Base-by-base conservation (phyloP, 2,329 filamentous ascomycete genomes). In the Monosporascus sp. region DNA sequence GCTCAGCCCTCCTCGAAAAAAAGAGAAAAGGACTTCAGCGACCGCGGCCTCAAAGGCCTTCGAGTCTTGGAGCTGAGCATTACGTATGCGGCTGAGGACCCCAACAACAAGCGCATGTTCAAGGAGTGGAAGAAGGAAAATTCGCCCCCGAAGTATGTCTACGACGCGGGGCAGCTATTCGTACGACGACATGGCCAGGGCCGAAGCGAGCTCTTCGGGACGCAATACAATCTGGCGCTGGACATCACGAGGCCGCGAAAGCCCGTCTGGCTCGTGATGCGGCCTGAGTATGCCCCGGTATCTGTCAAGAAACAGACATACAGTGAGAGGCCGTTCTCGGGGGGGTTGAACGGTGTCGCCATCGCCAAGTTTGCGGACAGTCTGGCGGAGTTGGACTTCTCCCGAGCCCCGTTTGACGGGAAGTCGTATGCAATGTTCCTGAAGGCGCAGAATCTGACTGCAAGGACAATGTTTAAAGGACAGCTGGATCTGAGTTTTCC, bases 101-200 rank as follows among this genome's bases (percentile, higher is more conserved):
- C 7, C 8, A 40, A 37, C 4, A 20, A 31, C 20, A 26, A 14
- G 28, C 3, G 20, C 20, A 24, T n/a, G 8, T 43, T 51, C 41
- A 14, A 49, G 20, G 45, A 24, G 17, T 55, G 49, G 45, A 7
- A 20, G 35, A 26, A 15, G 15, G 22, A 37, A 5, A 15, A 40
- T 3, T 8, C 7, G 7, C 17, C 38, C 17, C 53, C 50, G 7
- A 37, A 35, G 20, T 55, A 49, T n/a, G 31, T 55, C 7, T 51
- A 55, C 35, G 53, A 55, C 14, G 40, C 51, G 11, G 53, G 53
- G 7, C 49, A 51, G 40, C 46, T 51, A 17, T 49, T 49, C 37
- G 7, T 55, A 20, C 49, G 35, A 3, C 48, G 49, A 4, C 17
- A 18, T 2, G 49, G 49, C 22, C 15, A 38, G 11, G 37, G 31